Base-by-base conservation (phyloP, 495 filamentous ascomycete genomes). In the Talaromyces proteolyticus region DNA sequence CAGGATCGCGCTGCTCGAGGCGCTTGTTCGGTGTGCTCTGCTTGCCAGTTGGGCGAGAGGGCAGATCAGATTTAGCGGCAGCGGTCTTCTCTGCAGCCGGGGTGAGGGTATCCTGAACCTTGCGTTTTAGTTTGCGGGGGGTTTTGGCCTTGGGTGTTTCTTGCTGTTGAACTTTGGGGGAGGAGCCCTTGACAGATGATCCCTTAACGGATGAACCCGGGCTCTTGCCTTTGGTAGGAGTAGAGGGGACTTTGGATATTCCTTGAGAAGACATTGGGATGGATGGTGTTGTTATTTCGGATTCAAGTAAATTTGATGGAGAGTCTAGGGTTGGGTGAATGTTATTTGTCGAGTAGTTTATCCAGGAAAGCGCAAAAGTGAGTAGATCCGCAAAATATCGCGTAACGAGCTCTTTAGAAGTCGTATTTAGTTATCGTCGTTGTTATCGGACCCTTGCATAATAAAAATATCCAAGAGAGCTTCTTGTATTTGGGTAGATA, bases 41-140 rank as follows among this genome's bases (percentile, higher is more conserved):
- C 45, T 39, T 47, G 4, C n/a, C 47, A 18, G 45, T 21, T 17
- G 45, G 45, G n/a, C 45, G 45, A 36, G 45, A 47, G 36, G 45
- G 29, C 6, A 47, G 26, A 7, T 47, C 45, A 4, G 29, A 36
- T 11, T 6, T 20, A 5, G 0, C 29, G n/a, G 7, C 5, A 14
- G 26, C 23, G 18, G 47, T 11, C 22, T 49, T 36, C 14, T 41
- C 38, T 3, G 47, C 47, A 8, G 47, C 34, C 19, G 47, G 36
- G 16, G 47, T 49, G 10, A 49, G 20, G 1, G 47, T 49, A 25
- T 49, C 47, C 12, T 49, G 34, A 6, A 49, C 47, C 36, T 49
- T 49, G 11, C 47, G 47, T 22, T 49, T 49, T 22, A 49, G 34
- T 36, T 49, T 49, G 12, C 36, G 47, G 4, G 47, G 47, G 2